phyloP scores from a whole-genome alignment of 176 grass and related monocot genomes.

The Aegilops speltoides region DNA sequence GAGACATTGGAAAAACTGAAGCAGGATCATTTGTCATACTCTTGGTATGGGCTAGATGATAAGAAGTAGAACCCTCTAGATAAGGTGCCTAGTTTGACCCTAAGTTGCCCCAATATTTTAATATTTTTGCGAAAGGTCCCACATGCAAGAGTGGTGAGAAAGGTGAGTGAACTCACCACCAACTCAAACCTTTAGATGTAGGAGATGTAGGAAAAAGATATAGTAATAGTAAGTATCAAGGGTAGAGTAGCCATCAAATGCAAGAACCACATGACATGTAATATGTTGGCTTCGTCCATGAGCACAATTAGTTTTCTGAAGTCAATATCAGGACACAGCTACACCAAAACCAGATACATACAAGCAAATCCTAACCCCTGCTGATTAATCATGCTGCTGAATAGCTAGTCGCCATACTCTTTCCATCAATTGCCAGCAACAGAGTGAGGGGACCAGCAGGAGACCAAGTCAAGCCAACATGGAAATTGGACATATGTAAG shows the following conservation, averaged over 20 bases:
- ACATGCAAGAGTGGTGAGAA: too few species aligned
- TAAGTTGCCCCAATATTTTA: too few species aligned
- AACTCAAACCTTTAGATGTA: too few species aligned
- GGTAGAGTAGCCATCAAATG: neutral
- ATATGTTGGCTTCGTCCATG: neutral
- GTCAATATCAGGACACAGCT: neutral
- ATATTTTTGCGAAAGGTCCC: too few species aligned
- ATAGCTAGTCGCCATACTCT: conserved; percentile 1
- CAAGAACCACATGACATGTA: neutral
- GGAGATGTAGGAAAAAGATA: too few species aligned
- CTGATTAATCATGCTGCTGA: neutral
- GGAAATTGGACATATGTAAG: neutral
- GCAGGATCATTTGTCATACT: neutral
- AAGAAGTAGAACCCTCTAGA: neutral
- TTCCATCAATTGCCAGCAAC: neutral
- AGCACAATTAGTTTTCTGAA: neutral
- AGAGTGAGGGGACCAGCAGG: neutral
- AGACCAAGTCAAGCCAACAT: neutral
- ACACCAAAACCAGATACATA: conserved; percentile 15
- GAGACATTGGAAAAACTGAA: neutral
- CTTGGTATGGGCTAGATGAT: neutral
- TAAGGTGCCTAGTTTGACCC: too few species aligned
- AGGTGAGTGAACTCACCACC: too few species aligned
- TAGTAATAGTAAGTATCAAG: neutral
- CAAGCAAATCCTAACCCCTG: neutral